Conservation (phyloP, 106 monocot species). For the Gastrodia elata region DNA sequence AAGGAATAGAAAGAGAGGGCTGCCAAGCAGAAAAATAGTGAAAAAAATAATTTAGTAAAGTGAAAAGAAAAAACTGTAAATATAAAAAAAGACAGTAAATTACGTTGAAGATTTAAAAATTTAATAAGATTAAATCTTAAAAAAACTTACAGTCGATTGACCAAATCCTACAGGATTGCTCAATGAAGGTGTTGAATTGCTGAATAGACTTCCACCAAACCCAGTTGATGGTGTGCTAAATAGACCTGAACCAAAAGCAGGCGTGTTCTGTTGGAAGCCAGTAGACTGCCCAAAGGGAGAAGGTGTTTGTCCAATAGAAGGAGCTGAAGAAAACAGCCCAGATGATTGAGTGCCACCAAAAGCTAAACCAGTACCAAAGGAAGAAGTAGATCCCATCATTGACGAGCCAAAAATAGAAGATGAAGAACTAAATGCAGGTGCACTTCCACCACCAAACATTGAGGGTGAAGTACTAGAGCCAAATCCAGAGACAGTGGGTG, state of each 20-base stretch:
- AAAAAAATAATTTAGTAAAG: background rate
- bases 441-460: constrained; percentile 37
- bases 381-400: constrained; percentile 34
- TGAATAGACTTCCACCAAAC: constrained; percentile 76
- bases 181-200: constrained; percentile 51
- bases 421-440: constrained; percentile 53
- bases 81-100: background rate
- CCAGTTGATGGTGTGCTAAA: constrained; percentile 66
- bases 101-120: background rate
- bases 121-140: background rate
- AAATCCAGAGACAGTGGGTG: constrained; percentile 32
- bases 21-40: constrained; percentile 7
- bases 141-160: constrained; percentile 55
- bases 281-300: constrained; percentile 71
- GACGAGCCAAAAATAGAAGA: constrained; percentile 47
- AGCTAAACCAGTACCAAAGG: constrained; percentile 51
- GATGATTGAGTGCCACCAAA: constrained; percentile 80
- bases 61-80: background rate
- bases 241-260: constrained; percentile 49
- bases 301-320: constrained; percentile 46
- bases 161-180: constrained; percentile 43
- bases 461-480: constrained; percentile 42
- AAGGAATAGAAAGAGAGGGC: constrained; percentile 49
- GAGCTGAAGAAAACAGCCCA: constrained; percentile 67
- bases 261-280: constrained; percentile 43